Conservation (phyloP, 768 basidiomycete species). For the Kwoniella newhampshirensis region DNA sequence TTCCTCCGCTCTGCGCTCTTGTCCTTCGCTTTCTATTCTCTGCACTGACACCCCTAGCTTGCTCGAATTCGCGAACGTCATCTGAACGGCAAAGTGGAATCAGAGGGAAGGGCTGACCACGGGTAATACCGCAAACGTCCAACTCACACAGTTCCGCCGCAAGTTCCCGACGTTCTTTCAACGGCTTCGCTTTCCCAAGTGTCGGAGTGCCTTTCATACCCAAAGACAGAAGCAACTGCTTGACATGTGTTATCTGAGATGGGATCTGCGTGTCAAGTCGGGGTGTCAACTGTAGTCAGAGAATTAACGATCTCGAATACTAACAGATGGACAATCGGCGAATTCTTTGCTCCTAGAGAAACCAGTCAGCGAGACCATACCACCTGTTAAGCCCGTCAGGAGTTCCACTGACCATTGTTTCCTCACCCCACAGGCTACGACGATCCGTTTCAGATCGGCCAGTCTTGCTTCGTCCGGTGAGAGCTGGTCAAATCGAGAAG, state of each 20-base stretch:
- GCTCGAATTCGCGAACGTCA: slow-evolving; percentile 45
- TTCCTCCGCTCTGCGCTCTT: neutral
- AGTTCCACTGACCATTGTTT: slow-evolving; percentile 44
- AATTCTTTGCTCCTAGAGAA: slow-evolving; percentile 44
- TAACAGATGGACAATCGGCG: slow-evolving; percentile 32
- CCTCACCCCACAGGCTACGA: slow-evolving; percentile 45
- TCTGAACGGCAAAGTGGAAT: slow-evolving; percentile 15
- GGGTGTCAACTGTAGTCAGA: neutral
- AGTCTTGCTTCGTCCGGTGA: slow-evolving; percentile 39
- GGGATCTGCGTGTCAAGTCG: slow-evolving; percentile 20
- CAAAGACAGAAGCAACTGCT: slow-evolving; percentile 49
- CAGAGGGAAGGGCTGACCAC: neutral
- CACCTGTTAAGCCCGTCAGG: neutral
- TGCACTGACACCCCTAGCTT: slow-evolving; percentile 32
- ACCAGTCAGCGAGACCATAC: slow-evolving; percentile 1
- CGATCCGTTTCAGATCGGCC: slow-evolving; percentile 44
- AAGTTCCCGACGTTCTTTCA: slow-evolving; percentile 71
- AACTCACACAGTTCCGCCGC: slow-evolving; percentile 72
- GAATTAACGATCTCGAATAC: slow-evolving; percentile 2
- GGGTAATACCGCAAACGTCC: neutral
- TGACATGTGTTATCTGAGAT: slow-evolving; percentile 34
- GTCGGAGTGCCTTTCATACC: slow-evolving; percentile 79
- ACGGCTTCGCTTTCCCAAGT: slow-evolving; percentile 74
- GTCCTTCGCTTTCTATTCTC: neutral
- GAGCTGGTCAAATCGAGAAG: slow-evolving; percentile 19